These are phyloP conservation scores for Cyberlindnera bimundalis DNA, from an alignment of 805 yeast genomes.

Conservation along the genomic window DNA sequence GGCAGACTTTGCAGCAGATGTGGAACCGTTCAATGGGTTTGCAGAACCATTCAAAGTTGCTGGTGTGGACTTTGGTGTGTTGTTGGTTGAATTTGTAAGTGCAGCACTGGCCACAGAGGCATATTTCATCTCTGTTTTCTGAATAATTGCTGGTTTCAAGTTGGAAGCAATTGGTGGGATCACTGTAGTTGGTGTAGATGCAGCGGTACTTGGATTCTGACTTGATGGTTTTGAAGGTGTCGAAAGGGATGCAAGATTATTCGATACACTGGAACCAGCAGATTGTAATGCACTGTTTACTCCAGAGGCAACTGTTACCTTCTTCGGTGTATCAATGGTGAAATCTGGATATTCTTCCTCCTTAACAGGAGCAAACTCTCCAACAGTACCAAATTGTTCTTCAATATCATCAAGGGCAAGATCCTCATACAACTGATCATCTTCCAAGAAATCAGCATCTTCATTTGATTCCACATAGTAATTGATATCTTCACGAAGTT, in stretches of 20 bases:
- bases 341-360: constrained; percentile 15
- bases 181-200: constrained; percentile 9
- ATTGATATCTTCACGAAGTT: constrained; percentile 81
- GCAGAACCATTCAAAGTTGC: not conserved
- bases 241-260: not conserved
- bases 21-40: not conserved
- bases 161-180: constrained; percentile 20
- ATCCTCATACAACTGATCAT: constrained; percentile 88
- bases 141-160: constrained; percentile 53
- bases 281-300: constrained; percentile 7
- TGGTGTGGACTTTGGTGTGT: constrained; percentile 18
- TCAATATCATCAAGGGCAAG: constrained; percentile 64
- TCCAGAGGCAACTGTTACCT: constrained; percentile 4
- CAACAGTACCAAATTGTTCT: constrained; percentile 50
- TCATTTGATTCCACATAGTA: constrained; percentile 93
- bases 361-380: constrained; percentile 30
- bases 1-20: not conserved
- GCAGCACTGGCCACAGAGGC: constrained; percentile 39
- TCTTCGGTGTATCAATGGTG: constrained; percentile 12
- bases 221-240: constrained; percentile 7
- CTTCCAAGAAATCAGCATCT: constrained; percentile 90
- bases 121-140: constrained; percentile 55
- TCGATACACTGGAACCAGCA: constrained; percentile 3
- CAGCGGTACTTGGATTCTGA: not conserved
- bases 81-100: constrained; percentile 11